Conservation (phyloP, 179 eudicot genomes). For the Corrigiola litoralis region DNA sequence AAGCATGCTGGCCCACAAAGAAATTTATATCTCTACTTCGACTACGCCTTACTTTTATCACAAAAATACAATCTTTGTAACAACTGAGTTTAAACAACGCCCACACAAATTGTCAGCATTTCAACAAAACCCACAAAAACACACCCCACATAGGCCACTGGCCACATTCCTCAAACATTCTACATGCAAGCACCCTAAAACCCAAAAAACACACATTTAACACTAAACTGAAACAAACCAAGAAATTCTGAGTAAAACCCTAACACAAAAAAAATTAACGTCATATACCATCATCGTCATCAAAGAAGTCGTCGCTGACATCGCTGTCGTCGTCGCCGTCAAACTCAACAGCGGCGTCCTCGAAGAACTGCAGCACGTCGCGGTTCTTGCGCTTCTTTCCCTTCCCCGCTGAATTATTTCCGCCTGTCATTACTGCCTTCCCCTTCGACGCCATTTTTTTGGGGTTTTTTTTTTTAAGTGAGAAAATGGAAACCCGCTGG, state of each 20-base stretch:
- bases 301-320: constrained; percentile 26
- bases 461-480: not conserved
- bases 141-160: too few species aligned
- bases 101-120: too few species aligned
- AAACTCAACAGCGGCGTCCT: constrained; percentile 52
- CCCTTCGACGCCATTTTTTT: constrained; percentile 55
- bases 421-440: constrained; percentile 41
- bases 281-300: constrained; percentile 23
- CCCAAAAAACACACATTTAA: not conserved
- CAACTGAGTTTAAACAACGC: too few species aligned
- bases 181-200: constrained; percentile 15
- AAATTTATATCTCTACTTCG: too few species aligned
- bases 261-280: not conserved
- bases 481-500: not conserved
- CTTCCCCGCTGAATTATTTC: constrained; percentile 29
- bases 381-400: constrained; percentile 40
- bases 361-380: constrained; percentile 64
- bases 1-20: too few species aligned
- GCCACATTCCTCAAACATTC: not conserved
- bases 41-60: too few species aligned
- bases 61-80: too few species aligned
- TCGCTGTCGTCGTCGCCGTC: constrained; percentile 35
- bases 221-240: not conserved
- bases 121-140: too few species aligned
- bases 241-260: not conserved